Base-by-base conservation (phyloP, 192 early-diverging fungal genomes). In the Coemansia sp. region DNA sequence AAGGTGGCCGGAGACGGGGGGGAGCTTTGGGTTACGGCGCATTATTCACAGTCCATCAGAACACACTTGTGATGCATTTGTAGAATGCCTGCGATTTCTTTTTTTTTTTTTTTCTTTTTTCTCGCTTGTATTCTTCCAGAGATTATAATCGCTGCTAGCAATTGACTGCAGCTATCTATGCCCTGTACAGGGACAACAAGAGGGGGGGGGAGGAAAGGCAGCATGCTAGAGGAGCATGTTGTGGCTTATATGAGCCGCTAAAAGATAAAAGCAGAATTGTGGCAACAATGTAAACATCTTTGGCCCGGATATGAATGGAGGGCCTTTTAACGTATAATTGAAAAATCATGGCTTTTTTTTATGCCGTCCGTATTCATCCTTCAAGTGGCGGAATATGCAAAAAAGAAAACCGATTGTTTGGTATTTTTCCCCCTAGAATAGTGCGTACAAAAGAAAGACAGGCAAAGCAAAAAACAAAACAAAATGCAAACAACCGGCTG, bases 11-110 rank as follows among this genome's bases (percentile, higher is more conserved):
- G 17, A 24, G 32, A 38, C 36, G 56, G 4, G 42, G n/a, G n/a
- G n/a, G n/a, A 27, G 15, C 51, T 31, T 2, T 32, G 51, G 27
- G 15, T 31, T 54, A 54, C 56, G 35, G 36, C 56, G 7, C 56
- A 58, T 58, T 58, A 58, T 58, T 38, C 36, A 24, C 36, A 12
- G 56, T 58, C 56, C 36, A 58, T 58, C 32, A 58, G 56, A 58
- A 58, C 56, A 58, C 56, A 29, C 53, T n/a, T 17, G n/a, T 56
- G 53, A 6, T 15, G 17, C 53, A 6, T 32, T 56, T 19, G 15
- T n/a, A 17, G 27, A 7, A 17, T 1, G 25, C n/a, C 29, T 56
- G 53, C 29, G 47, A 12, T 56, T 36, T n/a, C n/a, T n/a, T n/a
- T n/a, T n/a, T n/a, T 15, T 58, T 39, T 35, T 7, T 35, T 35